Conservation (phyloP, 108 stramenopile genomes). For the Nannochloropsis salina region DNA sequence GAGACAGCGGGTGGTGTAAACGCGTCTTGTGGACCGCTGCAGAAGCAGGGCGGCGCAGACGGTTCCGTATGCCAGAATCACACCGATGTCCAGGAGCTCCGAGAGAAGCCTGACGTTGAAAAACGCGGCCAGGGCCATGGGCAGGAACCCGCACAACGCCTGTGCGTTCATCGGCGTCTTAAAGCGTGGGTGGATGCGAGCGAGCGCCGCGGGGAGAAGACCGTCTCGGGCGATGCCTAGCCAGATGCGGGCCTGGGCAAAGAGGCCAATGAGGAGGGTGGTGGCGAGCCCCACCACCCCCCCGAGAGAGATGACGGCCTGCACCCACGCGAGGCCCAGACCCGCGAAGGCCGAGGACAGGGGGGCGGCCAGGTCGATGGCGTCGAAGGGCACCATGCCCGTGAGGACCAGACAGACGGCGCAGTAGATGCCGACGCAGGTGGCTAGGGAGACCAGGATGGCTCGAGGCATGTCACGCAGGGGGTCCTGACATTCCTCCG, state of each 20-base stretch:
- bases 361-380: background rate
- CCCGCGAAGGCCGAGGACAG: slow-evolving; percentile 1
- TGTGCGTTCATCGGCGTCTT: background rate
- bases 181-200: background rate
- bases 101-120: background rate
- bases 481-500: background rate
- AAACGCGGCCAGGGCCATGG: background rate
- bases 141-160: background rate
- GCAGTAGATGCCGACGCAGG: background rate
- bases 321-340: background rate
- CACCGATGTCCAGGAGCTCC: background rate
- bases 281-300: background rate
- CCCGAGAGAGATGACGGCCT: background rate
- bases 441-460: background rate
- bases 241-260: background rate
- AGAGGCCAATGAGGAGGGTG: background rate
- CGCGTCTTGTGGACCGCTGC: background rate
- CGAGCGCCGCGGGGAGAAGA: background rate
- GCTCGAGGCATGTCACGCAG: slow-evolving; percentile 14
- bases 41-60: background rate
- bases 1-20: background rate
- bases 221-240: background rate
- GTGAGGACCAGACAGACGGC: background rate
- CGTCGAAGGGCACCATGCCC: slow-evolving; percentile 5
- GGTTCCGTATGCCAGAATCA: background rate